Base-by-base conservation (phyloP, 2,329 filamentous ascomycete genomes). In the Neurospora sp. region DNA sequence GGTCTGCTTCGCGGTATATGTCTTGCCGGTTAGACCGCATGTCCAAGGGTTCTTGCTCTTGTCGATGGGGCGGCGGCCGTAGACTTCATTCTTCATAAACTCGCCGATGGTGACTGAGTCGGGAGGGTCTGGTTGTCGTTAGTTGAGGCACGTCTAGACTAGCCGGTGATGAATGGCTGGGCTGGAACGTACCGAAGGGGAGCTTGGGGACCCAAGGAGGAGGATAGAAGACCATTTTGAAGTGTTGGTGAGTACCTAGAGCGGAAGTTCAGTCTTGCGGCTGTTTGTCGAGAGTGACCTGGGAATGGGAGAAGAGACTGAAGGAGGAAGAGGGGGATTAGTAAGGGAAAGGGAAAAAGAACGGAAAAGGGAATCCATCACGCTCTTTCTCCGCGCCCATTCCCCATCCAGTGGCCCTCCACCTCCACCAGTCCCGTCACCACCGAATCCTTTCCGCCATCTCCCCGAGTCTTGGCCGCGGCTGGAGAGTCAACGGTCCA, bases 91-190 rank as follows among this genome's bases (percentile, higher is more conserved):
- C 71, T 89, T 86, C 82, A 96, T 89, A 79, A 96, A 96, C 68
- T 95, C 88, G 73, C 86, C 85, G 70, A 96, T 85, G 5, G 92
- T 85, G 74, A 96, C 85, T 38, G 88, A 88, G 78, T 96, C 92
- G 17, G 92, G 92, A 10, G 90, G 83, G 40, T 89, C 85, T 80
- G 78, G 39, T 3, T 43, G 19, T 33, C 41, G 12, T 11, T 10
- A 33, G 37, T 57, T 11, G 46, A 19, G 12, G 10, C 6, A 37
- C 1, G 4, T 23, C n/a, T 41, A 41, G 37, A 28, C 23, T 15
- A 66, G 36, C 11, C 23, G 40, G 17, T 11, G 8, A 15, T 52
- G 6, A 23, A 28, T 52, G 19, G 68, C 41, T n/a, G 28, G 43
- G 10, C 33, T 28, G 66, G 57, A 43, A 77, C 81, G 76, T 77